These are phyloP conservation scores for Acer saccharum DNA, from an alignment of 345 rosid genomes.

Conservation along the genomic window DNA sequence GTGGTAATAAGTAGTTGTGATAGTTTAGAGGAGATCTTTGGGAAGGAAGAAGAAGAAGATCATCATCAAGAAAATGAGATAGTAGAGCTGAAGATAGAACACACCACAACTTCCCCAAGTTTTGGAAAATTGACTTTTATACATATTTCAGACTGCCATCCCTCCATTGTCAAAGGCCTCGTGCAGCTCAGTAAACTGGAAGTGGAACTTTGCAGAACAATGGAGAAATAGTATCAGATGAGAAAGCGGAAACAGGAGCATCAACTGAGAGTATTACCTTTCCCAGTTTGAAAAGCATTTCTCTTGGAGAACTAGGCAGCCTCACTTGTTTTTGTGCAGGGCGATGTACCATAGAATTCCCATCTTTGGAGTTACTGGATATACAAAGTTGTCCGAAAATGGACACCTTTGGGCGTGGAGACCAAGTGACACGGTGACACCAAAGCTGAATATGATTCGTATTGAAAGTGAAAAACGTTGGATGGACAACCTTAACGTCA, in stretches of 20 bases:
- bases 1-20: fast-evolving
- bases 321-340: neutral
- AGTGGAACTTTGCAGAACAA: neutral
- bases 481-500: constrained; percentile 4
- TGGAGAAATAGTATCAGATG: neutral
- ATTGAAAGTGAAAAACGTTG: neutral
- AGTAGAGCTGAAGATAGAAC: neutral
- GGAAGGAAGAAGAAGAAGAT: neutral
- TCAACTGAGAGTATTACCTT: neutral
- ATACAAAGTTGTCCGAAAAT: neutral
- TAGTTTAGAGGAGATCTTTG: neutral
- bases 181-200: neutral
- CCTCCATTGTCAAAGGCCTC: neutral
- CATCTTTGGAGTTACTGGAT: neutral
- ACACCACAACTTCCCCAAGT: neutral
- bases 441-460: neutral
- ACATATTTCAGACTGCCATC: fast-evolving
- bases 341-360: neutral
- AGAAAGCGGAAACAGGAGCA: neutral
- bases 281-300: neutral
- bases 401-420: neutral
- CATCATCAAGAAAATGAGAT: neutral
- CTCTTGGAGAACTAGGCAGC: neutral
- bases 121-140: neutral
- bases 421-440: constrained; percentile 10